phyloP scores from a whole-genome alignment of 202 grass and related monocot species.

The Cymbopogon flexuosus region DNA sequence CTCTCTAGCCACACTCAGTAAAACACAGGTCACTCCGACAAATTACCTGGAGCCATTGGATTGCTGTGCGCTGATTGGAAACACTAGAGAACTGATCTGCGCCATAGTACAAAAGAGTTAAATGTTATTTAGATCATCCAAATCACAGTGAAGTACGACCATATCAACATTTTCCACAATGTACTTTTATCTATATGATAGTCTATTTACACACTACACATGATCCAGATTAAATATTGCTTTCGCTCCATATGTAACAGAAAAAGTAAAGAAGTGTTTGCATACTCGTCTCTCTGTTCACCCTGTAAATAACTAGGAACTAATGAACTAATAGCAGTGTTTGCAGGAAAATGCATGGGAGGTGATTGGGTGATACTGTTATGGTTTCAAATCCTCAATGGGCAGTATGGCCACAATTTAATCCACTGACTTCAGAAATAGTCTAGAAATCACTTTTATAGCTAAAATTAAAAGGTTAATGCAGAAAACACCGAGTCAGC shows the following conservation, averaged over 20 bases:
- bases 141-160: conserved; percentile 5
- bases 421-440: conserved; percentile 10
- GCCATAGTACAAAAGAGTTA: conserved; percentile 13
- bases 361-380: neutral
- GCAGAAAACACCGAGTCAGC: conserved; percentile 8
- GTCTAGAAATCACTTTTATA: conserved; percentile 11
- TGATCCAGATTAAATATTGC: neutral
- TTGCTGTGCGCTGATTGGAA: conserved; percentile 51
- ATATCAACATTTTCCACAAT: conserved; percentile 1
- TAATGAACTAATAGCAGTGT: neutral
- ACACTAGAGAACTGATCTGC: conserved; percentile 55
- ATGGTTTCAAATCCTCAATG: conserved; percentile 11
- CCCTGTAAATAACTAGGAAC: conserved; percentile 2
- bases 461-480: neutral
- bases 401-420: conserved; percentile 11
- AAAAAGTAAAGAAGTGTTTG: neutral
- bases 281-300: neutral
- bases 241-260: neutral
- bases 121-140: conserved; percentile 8
- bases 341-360: neutral
- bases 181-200: conserved; percentile 8
- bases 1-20: conserved; percentile 20
- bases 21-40: conserved; percentile 3
- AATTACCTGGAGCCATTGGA: conserved; percentile 67
- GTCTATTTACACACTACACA: neutral